Evolutionary conservation across 805 yeast species (phyloP).

Genomic region (Yarrowia deformans): DNA sequence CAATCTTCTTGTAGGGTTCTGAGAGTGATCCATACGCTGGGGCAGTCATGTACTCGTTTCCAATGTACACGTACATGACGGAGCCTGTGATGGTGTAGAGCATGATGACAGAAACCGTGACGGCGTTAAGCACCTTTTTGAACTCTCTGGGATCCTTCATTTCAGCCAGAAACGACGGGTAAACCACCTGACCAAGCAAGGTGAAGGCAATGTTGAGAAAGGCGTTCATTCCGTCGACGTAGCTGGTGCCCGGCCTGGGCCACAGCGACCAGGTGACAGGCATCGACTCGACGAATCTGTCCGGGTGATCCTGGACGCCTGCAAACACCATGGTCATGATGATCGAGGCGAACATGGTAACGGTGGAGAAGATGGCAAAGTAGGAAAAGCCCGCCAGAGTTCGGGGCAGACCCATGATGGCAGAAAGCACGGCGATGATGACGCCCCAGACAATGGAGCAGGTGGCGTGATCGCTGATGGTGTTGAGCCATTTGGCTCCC

Average conservation of each 20-base stretch:
- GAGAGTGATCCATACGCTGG: conserved; percentile 65
- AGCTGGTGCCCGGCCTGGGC: conserved; percentile 62
- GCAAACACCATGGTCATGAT: conserved; percentile 61
- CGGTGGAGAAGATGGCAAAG: conserved; percentile 62
- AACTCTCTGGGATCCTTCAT: conserved; percentile 66
- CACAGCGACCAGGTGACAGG: conserved; percentile 58
- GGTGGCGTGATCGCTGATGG: conserved; percentile 58
- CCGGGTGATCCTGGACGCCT: conserved; percentile 60
- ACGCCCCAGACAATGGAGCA: conserved; percentile 64
- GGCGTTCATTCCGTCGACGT: conserved; percentile 62
- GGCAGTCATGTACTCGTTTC: conserved; percentile 59
- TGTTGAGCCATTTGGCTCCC: conserved; percentile 67
- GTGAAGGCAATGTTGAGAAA: conserved; percentile 66
- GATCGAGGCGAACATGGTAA: conserved; percentile 65
- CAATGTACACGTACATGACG: conserved; percentile 65
- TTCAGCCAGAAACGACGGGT: conserved; percentile 67
- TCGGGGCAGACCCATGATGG: conserved; percentile 62
- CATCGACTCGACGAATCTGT: conserved; percentile 51
- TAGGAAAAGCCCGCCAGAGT: conserved; percentile 61
- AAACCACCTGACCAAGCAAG: conserved; percentile 69
- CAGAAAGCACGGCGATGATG: conserved; percentile 59
- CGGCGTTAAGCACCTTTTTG: conserved; percentile 62
- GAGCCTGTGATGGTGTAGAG: conserved; percentile 64
- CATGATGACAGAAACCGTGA: conserved; percentile 59
- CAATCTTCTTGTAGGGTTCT: conserved; percentile 58